Base-by-base conservation (phyloP, 768 basidiomycete species). In the Phanerochaete carnosa region DNA sequence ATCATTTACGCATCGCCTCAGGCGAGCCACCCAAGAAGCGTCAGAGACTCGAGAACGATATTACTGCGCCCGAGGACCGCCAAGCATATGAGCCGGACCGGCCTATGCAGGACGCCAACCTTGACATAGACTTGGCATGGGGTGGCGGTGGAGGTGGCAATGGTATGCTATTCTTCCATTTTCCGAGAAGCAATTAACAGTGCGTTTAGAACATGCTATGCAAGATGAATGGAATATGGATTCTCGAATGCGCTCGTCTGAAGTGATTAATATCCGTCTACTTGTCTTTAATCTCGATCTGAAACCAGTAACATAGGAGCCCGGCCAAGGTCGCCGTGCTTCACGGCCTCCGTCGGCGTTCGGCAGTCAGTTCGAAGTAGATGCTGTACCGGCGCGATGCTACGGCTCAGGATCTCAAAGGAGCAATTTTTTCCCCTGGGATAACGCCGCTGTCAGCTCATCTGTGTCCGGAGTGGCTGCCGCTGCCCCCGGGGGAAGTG, bases 371-470 rank as follows among this genome's bases (percentile, higher is more conserved):
- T 73, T 88, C 45, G 81, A 76, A 13, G 66, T 83, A 53, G 80
- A 64, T 15, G 52, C 81, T 47, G 61, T 79, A 5, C 77, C 71
- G 35, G 64, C 71, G 11, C 69, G 75, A 29, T 75, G 77, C 43
- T 71, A 72, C 32, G 23, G 29, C 45, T 75, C 76, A 49, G 81
- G 77, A 29, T 89, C 89, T 22, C 89, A 90, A 66, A 77, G 80
- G 33, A 89, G 84, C 63, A 85, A 87, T 9, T 69, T 92, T 30
- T 92, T 92, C 69, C 91, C 92, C 5, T 94, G 91, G 91, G 90
- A 93, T 67, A 82, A 92, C 69, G 90, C 81, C 4, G 88, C 86
- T 3, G 78, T 76, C 43, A 89, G 86, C 55, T 88, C 87, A 0
- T 85, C 81, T 32, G 76, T 74, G 26, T 64, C 67, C 32, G 82